Evolutionary conservation across 495 filamentous ascomycete genomes (phyloP).

Genomic region (Immersiella caudata): DNA sequence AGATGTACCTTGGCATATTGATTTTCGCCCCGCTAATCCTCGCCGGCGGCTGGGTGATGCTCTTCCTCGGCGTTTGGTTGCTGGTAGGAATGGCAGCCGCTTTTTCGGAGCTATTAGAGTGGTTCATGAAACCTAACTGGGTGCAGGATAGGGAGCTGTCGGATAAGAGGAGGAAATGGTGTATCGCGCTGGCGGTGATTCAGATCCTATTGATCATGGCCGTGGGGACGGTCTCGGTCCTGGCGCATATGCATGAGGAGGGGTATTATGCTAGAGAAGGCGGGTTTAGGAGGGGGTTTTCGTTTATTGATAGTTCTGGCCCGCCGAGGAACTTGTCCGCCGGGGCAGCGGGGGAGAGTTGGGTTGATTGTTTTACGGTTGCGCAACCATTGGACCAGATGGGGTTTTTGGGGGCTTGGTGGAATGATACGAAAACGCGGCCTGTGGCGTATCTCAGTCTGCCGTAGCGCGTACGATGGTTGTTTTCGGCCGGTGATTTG

Average conservation of each 20-base stretch:
- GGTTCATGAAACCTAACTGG: constrained; percentile 2
- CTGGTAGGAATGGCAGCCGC: not conserved
- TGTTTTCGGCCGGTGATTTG: no score
- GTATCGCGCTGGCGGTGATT: not conserved
- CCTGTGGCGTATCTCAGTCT: not conserved
- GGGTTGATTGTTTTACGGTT: constrained; percentile 7
- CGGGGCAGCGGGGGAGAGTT: not conserved
- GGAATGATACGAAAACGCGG: constrained; percentile 1
- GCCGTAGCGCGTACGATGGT: not conserved
- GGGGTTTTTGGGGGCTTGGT: not conserved
- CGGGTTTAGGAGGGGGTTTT: not conserved
- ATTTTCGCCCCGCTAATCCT: not conserved
- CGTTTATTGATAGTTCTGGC: not conserved
- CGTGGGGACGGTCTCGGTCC: not conserved
- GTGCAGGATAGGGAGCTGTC: not conserved
- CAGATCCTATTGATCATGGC: constrained; percentile 1
- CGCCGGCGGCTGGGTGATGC: not conserved
- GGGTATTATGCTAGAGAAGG: not conserved
- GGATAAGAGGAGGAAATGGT: not conserved
- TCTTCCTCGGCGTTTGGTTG: not conserved
- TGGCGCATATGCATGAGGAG: not conserved
- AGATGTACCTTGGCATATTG: not conserved
- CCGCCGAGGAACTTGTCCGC: constrained; percentile 2
- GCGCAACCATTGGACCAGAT: not conserved
- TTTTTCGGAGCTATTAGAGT: not conserved